A percentile compares a stretch with the other conserved stretches of the same genome.
Evolutionary conservation across 2,329 filamentous ascomycete genomes (phyloP).

Genomic region (Penicillium sclerotigenum): DNA sequence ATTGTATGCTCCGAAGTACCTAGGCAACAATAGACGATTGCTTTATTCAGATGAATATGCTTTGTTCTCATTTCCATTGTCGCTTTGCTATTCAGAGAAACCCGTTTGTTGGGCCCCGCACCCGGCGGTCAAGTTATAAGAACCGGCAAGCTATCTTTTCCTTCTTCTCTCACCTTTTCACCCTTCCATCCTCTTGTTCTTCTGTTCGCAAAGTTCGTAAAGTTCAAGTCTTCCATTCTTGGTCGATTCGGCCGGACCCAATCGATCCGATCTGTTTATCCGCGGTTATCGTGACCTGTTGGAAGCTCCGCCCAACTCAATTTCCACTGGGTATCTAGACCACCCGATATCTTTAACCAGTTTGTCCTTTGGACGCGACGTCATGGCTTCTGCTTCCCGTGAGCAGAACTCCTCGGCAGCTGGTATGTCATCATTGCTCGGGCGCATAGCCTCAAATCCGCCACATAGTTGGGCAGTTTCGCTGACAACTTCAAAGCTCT

Average conservation of each 20-base stretch:
- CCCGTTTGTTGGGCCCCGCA: slow-evolving; percentile 8
- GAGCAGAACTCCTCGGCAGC: slow-evolving; percentile 11
- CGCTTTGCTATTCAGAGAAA: background rate
- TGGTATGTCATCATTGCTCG: slow-evolving; percentile 8
- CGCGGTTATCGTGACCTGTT: background rate
- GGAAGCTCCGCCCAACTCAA: background rate
- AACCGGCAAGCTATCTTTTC: slow-evolving; percentile 1
- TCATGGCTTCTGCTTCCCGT: slow-evolving; percentile 15
- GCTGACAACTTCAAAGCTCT: slow-evolving; percentile 4
- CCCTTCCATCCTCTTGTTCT: slow-evolving; percentile 3
- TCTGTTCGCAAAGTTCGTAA: slow-evolving; percentile 1
- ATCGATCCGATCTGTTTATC: background rate
- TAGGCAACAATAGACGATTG: background rate
- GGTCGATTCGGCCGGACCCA: slow-evolving; percentile 10
- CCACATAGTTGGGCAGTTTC: background rate
- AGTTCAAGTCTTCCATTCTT: background rate
- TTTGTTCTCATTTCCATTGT: slow-evolving; percentile 2
- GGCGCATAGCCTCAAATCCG: background rate
- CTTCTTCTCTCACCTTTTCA: background rate
- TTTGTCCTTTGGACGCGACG: slow-evolving; percentile 3
- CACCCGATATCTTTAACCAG: background rate
- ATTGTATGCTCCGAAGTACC: background rate
- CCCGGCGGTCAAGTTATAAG: slow-evolving; percentile 9
- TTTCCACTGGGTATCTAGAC: slow-evolving; percentile 3
- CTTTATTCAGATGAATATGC: background rate